phyloP scores from a whole-genome alignment of 768 basidiomycete genomes.

The Pisolithus tinctorius region DNA sequence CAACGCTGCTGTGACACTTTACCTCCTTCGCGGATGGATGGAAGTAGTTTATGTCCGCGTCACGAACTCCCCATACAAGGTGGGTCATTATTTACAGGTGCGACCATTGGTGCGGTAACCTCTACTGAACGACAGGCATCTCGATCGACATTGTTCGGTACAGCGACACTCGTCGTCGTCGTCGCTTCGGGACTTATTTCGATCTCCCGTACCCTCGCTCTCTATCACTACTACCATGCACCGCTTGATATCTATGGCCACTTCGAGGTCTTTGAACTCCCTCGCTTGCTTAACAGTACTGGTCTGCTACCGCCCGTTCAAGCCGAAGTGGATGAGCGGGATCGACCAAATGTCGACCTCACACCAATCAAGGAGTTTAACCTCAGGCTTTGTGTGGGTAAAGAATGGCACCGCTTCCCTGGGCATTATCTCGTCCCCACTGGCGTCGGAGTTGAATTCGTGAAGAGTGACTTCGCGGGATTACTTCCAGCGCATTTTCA shows the following conservation, averaged over 20 bases:
- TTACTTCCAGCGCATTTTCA: slow-evolving; percentile 81
- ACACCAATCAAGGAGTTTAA: slow-evolving; percentile 61
- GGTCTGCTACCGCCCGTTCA: slow-evolving; percentile 50
- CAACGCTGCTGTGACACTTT: slow-evolving; percentile 87
- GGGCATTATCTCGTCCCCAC: slow-evolving; percentile 84
- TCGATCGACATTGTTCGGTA: slow-evolving; percentile 65
- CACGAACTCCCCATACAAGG: slow-evolving; percentile 82
- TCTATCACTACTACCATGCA: slow-evolving; percentile 87
- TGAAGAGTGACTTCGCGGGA: slow-evolving; percentile 89
- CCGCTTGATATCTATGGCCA: slow-evolving; percentile 65
- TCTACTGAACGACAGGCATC: slow-evolving; percentile 52
- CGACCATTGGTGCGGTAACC: neutral
- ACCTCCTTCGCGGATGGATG: slow-evolving; percentile 80
- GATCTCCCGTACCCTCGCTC: slow-evolving; percentile 70
- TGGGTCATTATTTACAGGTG: slow-evolving; percentile 31
- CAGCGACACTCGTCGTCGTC: slow-evolving; percentile 66
- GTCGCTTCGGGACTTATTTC: slow-evolving; percentile 65
- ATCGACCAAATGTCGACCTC: slow-evolving; percentile 51
- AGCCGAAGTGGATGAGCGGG: slow-evolving; percentile 37
- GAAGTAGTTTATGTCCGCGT: slow-evolving; percentile 67
- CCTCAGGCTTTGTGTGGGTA: slow-evolving; percentile 77
- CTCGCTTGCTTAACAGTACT: slow-evolving; percentile 69
- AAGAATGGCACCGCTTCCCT: slow-evolving; percentile 96
- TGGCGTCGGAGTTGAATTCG: slow-evolving; percentile 75
- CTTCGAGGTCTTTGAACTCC: slow-evolving; percentile 75